phyloP scores from a whole-genome alignment of 2,329 filamentous ascomycete species.

The Talaromyces sp. region DNA sequence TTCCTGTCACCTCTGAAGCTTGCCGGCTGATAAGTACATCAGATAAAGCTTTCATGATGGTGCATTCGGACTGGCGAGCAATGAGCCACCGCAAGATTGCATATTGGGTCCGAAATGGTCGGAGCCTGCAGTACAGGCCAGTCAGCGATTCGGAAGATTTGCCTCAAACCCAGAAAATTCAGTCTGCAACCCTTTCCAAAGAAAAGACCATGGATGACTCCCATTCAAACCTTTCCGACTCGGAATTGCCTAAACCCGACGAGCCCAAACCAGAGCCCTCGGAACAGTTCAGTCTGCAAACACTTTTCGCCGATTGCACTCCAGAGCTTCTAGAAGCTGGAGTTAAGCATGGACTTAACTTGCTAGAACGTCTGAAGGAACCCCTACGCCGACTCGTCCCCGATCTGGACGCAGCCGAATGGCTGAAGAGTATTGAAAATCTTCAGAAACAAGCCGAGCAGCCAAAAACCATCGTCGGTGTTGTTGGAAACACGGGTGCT shows the following conservation, averaged over 20 bases:
- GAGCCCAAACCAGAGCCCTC: neutral
- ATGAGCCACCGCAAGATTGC: constrained; percentile 5
- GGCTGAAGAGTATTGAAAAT: constrained; percentile 6
- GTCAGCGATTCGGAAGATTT: neutral
- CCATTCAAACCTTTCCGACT: neutral
- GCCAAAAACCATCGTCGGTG: constrained; percentile 47
- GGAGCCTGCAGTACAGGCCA: neutral
- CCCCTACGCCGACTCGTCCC: constrained; percentile 6
- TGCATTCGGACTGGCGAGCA: neutral
- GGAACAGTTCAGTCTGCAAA: constrained; percentile 3
- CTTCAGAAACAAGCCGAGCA: constrained; percentile 5
- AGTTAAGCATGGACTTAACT: constrained; percentile 1
- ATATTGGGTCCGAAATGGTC: neutral
- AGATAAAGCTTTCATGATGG: constrained; percentile 5
- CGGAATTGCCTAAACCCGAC: neutral
- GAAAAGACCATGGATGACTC: neutral
- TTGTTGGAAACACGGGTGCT: constrained; percentile 60
- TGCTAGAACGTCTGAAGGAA: constrained; percentile 8
- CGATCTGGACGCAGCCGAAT: constrained; percentile 8
- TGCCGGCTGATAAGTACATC: neutral
- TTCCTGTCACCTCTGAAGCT: neutral
- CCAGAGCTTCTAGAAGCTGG: constrained; percentile 9
- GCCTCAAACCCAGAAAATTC: neutral
- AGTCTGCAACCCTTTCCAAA: neutral
- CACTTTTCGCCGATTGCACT: neutral